Percentiles rank a stretch among this genome's conserved stretches.
Evolutionary conservation across 2,329 filamentous ascomycete species (phyloP).

Genomic region (Thelonectria blattea): DNA sequence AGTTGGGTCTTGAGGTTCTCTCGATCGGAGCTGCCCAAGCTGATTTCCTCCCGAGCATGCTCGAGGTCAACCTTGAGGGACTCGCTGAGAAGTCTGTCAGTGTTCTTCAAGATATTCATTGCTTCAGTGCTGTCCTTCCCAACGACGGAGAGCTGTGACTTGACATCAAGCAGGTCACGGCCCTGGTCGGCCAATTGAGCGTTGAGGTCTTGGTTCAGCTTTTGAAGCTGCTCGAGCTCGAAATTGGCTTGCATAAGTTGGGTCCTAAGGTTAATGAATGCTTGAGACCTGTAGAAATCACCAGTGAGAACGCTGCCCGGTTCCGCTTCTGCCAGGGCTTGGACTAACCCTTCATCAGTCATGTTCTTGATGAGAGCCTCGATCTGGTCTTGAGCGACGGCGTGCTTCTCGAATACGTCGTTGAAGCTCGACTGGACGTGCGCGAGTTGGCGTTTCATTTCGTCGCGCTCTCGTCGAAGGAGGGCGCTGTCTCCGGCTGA

Average conservation of each 20-base stretch:
- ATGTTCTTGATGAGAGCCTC: slow-evolving; percentile 58
- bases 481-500: slow-evolving; percentile 60
- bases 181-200: slow-evolving; percentile 58
- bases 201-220: slow-evolving; percentile 52
- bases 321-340: slow-evolving; percentile 42
- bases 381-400: slow-evolving; percentile 63
- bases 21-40: slow-evolving; percentile 55
- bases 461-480: slow-evolving; percentile 62
- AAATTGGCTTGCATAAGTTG: slow-evolving; percentile 52
- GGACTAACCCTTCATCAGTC: slow-evolving; percentile 62
- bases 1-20: slow-evolving; percentile 66
- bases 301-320: slow-evolving; percentile 51
- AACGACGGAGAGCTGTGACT: slow-evolving; percentile 60
- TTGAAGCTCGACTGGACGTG: slow-evolving; percentile 61
- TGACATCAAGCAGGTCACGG: slow-evolving; percentile 60
- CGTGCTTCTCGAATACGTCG: slow-evolving; percentile 63
- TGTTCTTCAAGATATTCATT: slow-evolving; percentile 63
- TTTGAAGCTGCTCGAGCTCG: slow-evolving; percentile 56
- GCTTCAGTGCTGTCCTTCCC: slow-evolving; percentile 61
- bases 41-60: slow-evolving; percentile 58
- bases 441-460: slow-evolving; percentile 56
- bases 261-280: slow-evolving; percentile 58
- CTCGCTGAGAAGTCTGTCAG: slow-evolving; percentile 63
- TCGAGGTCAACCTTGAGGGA: slow-evolving; percentile 66
- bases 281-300: slow-evolving; percentile 57